These are phyloP conservation scores for Beauveria scarabaeidicola DNA, from an alignment of 2,329 filamentous ascomycete species.

Conservation along the genomic window DNA sequence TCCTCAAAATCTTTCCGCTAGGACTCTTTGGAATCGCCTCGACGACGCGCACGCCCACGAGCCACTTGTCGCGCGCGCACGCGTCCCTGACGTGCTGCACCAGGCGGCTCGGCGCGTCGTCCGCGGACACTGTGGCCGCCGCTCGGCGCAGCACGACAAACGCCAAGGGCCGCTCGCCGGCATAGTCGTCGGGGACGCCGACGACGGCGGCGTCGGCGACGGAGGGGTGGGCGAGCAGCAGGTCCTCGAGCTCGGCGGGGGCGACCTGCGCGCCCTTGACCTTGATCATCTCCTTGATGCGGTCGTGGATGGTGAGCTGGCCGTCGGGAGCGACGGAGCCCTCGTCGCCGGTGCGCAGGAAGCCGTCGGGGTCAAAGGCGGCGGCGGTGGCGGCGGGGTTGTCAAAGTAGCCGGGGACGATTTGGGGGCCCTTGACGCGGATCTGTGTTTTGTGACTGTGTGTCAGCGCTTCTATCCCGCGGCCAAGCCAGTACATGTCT, in stretches of 20 bases:
- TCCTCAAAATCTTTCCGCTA: constrained; percentile 55
- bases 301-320: constrained; percentile 71
- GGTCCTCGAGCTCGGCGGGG: constrained; percentile 73
- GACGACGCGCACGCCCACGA: constrained; percentile 46
- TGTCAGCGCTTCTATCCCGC: not conserved
- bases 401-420: constrained; percentile 70
- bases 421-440: constrained; percentile 61
- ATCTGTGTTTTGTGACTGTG: constrained; percentile 27
- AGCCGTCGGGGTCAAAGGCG: constrained; percentile 59
- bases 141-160: constrained; percentile 58
- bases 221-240: constrained; percentile 63
- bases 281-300: constrained; percentile 45
- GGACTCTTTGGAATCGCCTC: constrained; percentile 55
- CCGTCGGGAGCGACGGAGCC: constrained; percentile 62
- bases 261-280: constrained; percentile 71
- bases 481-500: not conserved
- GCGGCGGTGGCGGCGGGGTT: constrained; percentile 69
- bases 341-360: constrained; percentile 74
- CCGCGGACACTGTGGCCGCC: too few relatives aligned
- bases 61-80: constrained; percentile 51
- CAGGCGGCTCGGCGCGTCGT: constrained; percentile 28
- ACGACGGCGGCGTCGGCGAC: constrained; percentile 78
- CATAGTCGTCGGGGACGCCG: constrained; percentile 53
- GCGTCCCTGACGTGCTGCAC: constrained; percentile 45
- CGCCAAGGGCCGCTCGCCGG: constrained; percentile 55